Percentiles rank a stretch among this genome's conserved stretches.
Conservation (phyloP, 1,284 basidiomycete genomes). For the Entoloma clypeatum region DNA sequence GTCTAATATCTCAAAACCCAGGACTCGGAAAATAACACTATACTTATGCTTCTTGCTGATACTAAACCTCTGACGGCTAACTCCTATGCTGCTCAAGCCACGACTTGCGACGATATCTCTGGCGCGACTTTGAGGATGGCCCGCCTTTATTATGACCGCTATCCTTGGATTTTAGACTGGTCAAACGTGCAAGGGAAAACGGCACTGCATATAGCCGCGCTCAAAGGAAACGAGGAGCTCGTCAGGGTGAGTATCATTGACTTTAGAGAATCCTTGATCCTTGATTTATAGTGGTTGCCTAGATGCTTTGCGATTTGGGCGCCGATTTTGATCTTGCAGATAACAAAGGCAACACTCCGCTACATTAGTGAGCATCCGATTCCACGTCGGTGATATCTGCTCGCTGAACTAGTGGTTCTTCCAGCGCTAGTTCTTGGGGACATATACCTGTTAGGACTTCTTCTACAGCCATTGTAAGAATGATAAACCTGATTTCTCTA, state of each 20-base stretch:
- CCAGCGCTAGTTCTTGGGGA: constrained; percentile 81
- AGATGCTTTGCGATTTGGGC: constrained; percentile 87
- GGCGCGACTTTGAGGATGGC: constrained; percentile 78
- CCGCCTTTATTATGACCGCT: constrained; percentile 74
- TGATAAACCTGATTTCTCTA: constrained; percentile 30
- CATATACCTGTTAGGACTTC: constrained; percentile 62
- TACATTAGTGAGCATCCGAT: constrained; percentile 75
- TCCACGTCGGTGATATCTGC: constrained; percentile 5
- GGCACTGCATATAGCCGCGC: constrained; percentile 82
- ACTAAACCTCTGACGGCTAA: constrained; percentile 52
- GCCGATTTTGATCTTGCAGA: constrained; percentile 88
- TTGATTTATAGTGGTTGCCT: constrained; percentile 14
- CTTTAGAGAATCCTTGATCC: constrained; percentile 17
- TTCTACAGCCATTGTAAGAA: constrained; percentile 9
- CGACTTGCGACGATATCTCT: constrained; percentile 58
- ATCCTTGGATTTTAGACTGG: constrained; percentile 86
- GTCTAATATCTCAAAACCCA: constrained; percentile 28
- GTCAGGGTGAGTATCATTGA: constrained; percentile 58
- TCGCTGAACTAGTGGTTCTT: constrained; percentile 12
- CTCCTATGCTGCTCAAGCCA: constrained; percentile 43
- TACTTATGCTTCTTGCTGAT: constrained; percentile 84
- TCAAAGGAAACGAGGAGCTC: constrained; percentile 87
- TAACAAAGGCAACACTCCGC: constrained; percentile 85
- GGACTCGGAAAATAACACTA: constrained; percentile 89
- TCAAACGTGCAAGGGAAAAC: constrained; percentile 86